These are phyloP conservation scores for Fusarium sp. DNA, from an alignment of 2,329 filamentous ascomycete genomes.

Conservation along the genomic window DNA sequence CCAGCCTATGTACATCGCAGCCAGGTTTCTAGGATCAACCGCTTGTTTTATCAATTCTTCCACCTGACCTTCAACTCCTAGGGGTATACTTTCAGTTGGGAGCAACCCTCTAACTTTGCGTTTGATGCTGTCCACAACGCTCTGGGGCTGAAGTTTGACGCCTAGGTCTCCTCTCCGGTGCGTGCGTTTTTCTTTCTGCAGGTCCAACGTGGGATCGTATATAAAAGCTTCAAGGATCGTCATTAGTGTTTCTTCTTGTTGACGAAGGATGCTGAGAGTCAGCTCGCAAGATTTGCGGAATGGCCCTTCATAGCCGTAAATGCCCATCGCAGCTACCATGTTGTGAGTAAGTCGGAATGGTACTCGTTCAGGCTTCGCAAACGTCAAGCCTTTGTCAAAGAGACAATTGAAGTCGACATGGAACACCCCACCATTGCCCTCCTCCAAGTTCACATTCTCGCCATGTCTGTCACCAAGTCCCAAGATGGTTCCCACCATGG, in stretches of 20 bases:
- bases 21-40: slow-evolving; percentile 80
- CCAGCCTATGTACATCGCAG: slow-evolving; percentile 98
- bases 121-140: slow-evolving; percentile 89
- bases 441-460: slow-evolving; percentile 95
- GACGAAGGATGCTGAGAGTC: slow-evolving; percentile 83
- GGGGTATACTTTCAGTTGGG: slow-evolving; percentile 87
- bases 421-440: slow-evolving; percentile 91
- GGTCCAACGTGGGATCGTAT: slow-evolving; percentile 94
- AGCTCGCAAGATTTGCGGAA: slow-evolving; percentile 93
- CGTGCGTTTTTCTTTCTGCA: slow-evolving; percentile 74
- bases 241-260: slow-evolving; percentile 96
- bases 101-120: slow-evolving; percentile 88
- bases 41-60: slow-evolving; percentile 92
- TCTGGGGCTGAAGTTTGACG: slow-evolving; percentile 68
- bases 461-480: slow-evolving; percentile 95
- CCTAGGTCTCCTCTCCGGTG: slow-evolving; percentile 54
- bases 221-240: slow-evolving; percentile 97
- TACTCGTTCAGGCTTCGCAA: slow-evolving; percentile 92
- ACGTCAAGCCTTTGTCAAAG: slow-evolving; percentile 97
- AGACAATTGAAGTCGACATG: slow-evolving; percentile 99
- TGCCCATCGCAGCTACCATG: slow-evolving; percentile 97
- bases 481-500: slow-evolving; percentile 97
- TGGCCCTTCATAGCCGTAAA: slow-evolving; percentile 92
- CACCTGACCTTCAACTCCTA: slow-evolving; percentile 97
- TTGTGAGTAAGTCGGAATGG: slow-evolving; percentile 98